phyloP scores from a whole-genome alignment of 305 asterid species.

The Solanum hybrid region DNA sequence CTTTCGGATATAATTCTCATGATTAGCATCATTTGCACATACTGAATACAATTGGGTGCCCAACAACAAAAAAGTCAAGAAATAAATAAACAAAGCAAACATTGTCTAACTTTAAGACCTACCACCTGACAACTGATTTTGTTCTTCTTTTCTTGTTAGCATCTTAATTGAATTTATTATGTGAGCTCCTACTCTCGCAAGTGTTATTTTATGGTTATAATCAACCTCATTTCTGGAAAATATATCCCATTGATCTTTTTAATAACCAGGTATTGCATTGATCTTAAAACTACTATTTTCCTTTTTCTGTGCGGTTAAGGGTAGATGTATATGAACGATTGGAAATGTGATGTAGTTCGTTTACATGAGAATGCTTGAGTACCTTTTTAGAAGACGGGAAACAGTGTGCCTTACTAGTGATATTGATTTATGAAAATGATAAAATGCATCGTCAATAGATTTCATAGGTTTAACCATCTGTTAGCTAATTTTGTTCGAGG shows the following conservation, averaged over 20 bases:
- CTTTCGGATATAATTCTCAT: not conserved
- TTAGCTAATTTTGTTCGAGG: not conserved
- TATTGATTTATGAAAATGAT: not conserved
- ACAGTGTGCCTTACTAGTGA: not conserved
- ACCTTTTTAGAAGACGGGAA: not conserved
- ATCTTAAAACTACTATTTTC: not conserved
- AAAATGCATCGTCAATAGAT: not conserved
- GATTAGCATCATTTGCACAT: not conserved
- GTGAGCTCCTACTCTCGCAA: not conserved
- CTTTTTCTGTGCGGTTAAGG: not conserved
- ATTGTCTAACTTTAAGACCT: not conserved
- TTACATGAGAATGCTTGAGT: not conserved
- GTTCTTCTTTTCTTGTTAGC: not conserved
- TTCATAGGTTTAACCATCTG: not conserved
- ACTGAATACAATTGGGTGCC: not conserved
- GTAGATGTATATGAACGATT: not conserved
- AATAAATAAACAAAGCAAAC: not conserved
- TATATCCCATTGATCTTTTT: not conserved
- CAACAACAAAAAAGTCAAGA: not conserved
- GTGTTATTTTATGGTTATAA: not conserved
- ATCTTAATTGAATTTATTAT: not conserved
- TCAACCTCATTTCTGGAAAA: not conserved
- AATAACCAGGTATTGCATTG: not conserved
- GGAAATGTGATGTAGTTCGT: not conserved
- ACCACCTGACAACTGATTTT: not conserved